Evolutionary conservation across 345 rosid genomes (phyloP), one percentile per base, ranked within the genome.

Genomic region (Reutealis trisperma): DNA sequence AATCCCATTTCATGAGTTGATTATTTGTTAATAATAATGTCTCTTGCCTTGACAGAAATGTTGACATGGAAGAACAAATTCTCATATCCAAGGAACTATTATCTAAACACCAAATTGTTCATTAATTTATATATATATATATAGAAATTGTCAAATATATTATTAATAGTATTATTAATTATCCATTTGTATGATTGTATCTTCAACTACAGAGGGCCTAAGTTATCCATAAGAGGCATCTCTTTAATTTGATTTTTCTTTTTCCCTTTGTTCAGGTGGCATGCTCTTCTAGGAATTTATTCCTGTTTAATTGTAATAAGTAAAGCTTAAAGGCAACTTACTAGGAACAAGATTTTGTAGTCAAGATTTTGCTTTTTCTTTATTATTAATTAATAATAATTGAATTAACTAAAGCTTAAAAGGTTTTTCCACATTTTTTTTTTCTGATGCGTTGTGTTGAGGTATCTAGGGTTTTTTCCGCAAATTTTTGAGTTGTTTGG

Each of bases 21-120:
- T 66, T 66, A 3, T 42, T 42, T 21, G 7, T 11, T 42, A 27
- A 62, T 44, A 37, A 4, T 37, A 37, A 37, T 37, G 3, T 63
- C 18, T 6, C 8, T 1, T 41, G 2, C 14, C 6, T 49, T 63
- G 61, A 49, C 63, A 32, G 70, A 74, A 32, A 74, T 54, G 65
- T 34, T 57, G 57, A 14, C 25, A 37, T 55, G 30, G 72, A 65
- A 67, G 73, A 68, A 76, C 73, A 76, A 30, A 76, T 76, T 76
- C 79, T 49, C 7, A 7, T 42, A 49, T 44, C 8, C 72, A 25
- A 9, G 7, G 45, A 61, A 21, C 25, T 52, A 51, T 73, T 62
- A 51, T 49, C 70, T 49, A 51, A 52, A 3, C 1, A 14, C 34
- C 37, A 64, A 37, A n/a, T 52, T 51, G 71, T 18, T 54, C 77